Base-by-base conservation (phyloP, 768 basidiomycete species). In the Trametes cinnabarina region DNA sequence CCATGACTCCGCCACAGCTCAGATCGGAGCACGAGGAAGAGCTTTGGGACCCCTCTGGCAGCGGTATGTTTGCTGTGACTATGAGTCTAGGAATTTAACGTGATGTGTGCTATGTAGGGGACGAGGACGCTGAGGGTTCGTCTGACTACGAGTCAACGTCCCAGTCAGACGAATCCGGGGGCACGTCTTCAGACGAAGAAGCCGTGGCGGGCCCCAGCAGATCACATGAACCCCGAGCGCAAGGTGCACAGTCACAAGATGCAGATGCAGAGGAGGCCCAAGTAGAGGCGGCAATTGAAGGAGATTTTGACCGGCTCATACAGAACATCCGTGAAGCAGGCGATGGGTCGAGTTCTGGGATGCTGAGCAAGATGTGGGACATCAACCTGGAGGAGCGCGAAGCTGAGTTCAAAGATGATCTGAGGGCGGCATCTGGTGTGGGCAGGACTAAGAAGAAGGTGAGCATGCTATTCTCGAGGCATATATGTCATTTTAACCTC, bases 351-450 rank as follows among this genome's bases (percentile, higher is more conserved):
- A 70, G 68, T 17, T 61, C 78, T 3, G 80, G 78, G 0, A 70
- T 83, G 37, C 71, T 90, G 22, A 76, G 80, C 35, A 81, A 82
- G 55, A 83, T 87, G 56, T 94, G 91, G 88, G 87, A 92, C 60
- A 81, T 89, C 35, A 80, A 76, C 51, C 80, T 88, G 42, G 82
- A 86, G 65, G 85, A 90, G 51, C 77, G 78, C 55, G 84, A 89
- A 12, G 80, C 80, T 0, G 82, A 86, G 62, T 88, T 92, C 66
- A 83, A 81, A 14, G 86, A 91, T 55, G 88, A 91, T 64, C 73
- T 92, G 49, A 80, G 88, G 15, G 82, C 77, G 41, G 89, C 88
- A 6, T 87, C 88, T 9, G 90, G 90, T 5, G 80, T 92, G 30
- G 89, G 90, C 14, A 75, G 76, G 17, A 77, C 66, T 53, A 73